These are phyloP conservation scores for Fusarium temperatum DNA, from an alignment of 2,329 filamentous ascomycete species.

Conservation along the genomic window DNA sequence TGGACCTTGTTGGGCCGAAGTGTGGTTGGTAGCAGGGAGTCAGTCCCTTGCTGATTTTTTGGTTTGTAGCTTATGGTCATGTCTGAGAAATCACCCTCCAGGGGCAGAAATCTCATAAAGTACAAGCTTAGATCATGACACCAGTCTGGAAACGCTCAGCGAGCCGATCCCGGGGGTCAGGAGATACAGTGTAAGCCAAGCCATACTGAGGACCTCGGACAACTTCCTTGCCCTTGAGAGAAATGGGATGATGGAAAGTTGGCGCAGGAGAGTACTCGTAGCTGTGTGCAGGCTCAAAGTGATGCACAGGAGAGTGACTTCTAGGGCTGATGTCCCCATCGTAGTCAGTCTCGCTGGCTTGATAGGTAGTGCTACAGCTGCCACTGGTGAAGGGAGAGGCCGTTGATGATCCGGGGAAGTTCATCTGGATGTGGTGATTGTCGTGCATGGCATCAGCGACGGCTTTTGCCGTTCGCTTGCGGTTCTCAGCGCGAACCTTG, in stretches of 20 bases:
- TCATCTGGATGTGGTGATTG: conserved; percentile 48
- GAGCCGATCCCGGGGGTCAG: conserved; percentile 49
- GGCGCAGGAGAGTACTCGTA: conserved; percentile 20
- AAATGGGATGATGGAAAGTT: conserved; percentile 35
- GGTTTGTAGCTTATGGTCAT: conserved; percentile 48
- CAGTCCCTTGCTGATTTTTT: neutral
- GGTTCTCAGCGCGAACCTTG: conserved; percentile 61
- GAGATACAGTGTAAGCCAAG: conserved; percentile 48
- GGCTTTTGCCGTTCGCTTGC: conserved; percentile 59
- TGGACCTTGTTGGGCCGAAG: neutral
- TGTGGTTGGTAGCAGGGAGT: neutral
- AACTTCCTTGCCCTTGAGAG: conserved; percentile 56
- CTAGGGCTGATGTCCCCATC: conserved; percentile 31
- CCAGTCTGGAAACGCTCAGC: conserved; percentile 20
- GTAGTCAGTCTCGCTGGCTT: conserved; percentile 48
- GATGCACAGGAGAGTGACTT: conserved; percentile 24
- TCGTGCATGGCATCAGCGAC: conserved; percentile 47
- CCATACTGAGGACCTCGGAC: conserved; percentile 46
- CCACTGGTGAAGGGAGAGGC: conserved; percentile 59
- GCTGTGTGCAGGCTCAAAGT: conserved; percentile 9
- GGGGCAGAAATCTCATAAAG: conserved; percentile 37
- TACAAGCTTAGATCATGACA: conserved; percentile 27
- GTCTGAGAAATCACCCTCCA: conserved; percentile 51
- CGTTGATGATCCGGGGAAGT: conserved; percentile 47
- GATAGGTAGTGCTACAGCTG: conserved; percentile 58